Evolutionary conservation across 768 basidiomycete species (phyloP).

Genomic region (Lentinula detonsa): DNA sequence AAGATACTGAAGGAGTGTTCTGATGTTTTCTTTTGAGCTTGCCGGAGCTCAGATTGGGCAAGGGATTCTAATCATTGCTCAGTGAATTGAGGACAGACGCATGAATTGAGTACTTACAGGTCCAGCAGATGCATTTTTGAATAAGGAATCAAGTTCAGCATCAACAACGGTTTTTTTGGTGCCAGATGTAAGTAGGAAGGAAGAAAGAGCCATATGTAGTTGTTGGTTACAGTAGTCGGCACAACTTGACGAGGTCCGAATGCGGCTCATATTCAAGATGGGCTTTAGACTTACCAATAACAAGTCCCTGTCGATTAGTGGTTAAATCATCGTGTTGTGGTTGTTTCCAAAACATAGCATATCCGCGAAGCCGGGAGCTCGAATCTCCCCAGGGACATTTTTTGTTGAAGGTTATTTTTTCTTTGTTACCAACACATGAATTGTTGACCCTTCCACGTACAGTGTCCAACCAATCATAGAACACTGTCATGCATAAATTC

Average conservation of each 20-base stretch:
- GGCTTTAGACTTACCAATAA: not conserved
- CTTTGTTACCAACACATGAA: not conserved
- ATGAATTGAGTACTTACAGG: not conserved
- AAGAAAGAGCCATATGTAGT: conserved; percentile 6
- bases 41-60: not conserved
- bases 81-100: not conserved
- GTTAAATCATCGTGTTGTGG: conserved; percentile 19
- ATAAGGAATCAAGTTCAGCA: conserved; percentile 1
- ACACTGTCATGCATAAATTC: not conserved
- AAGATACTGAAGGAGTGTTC: not conserved
- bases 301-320: conserved; percentile 17
- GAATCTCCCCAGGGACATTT: conserved; percentile 17
- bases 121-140: not conserved
- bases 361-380: conserved; percentile 18
- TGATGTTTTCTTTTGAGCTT: conserved; percentile 1
- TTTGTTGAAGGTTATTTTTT: conserved; percentile 3
- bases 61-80: not conserved
- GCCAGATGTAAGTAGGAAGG: not conserved
- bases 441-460: not conserved
- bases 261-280: not conserved
- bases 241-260: not conserved
- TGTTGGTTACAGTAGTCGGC: not conserved
- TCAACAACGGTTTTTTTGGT: not conserved
- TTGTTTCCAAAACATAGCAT: not conserved
- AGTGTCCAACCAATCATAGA: not conserved